These are phyloP conservation scores for Phanerochaete carnosa DNA, from an alignment of 768 basidiomycete genomes.

Conservation along the genomic window DNA sequence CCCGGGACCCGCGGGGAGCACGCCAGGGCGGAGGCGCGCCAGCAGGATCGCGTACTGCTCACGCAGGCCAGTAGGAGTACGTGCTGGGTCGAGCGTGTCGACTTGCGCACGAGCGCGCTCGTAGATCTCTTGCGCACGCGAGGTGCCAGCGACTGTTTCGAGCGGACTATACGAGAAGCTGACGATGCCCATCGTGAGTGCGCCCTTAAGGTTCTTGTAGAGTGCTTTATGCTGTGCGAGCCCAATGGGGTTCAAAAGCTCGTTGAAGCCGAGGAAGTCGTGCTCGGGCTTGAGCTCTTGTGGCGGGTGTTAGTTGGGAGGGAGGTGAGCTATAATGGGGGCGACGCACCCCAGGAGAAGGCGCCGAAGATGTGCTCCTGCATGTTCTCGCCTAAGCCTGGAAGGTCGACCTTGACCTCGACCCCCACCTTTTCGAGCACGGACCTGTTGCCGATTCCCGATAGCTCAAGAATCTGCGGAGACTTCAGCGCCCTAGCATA, in stretches of 20 bases:
- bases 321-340: too few relatives aligned
- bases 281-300: constrained; percentile 14
- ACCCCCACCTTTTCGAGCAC: constrained; percentile 48
- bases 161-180: constrained; percentile 6
- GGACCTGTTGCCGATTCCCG: constrained; percentile 59
- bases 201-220: constrained; percentile 8
- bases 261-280: constrained; percentile 14
- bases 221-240: constrained; percentile 17
- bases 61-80: not conserved
- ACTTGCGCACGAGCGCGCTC: constrained; percentile 9
- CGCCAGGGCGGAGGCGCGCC: constrained; percentile 9
- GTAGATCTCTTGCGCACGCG: not conserved
- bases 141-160: not conserved
- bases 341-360: not conserved
- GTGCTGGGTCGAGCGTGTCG: not conserved
- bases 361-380: constrained; percentile 17
- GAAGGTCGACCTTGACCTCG: constrained; percentile 55
- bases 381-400: constrained; percentile 71
- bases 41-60: constrained; percentile 12
- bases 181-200: constrained; percentile 2
- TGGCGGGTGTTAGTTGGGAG: not conserved
- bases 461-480: constrained; percentile 26
- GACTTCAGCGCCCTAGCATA: constrained; percentile 3
- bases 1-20: constrained; percentile 9
- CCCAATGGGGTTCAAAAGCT: constrained; percentile 8